These are phyloP conservation scores for Medicago arabica DNA, from an alignment of 306 rosid species.

Conservation along the genomic window DNA sequence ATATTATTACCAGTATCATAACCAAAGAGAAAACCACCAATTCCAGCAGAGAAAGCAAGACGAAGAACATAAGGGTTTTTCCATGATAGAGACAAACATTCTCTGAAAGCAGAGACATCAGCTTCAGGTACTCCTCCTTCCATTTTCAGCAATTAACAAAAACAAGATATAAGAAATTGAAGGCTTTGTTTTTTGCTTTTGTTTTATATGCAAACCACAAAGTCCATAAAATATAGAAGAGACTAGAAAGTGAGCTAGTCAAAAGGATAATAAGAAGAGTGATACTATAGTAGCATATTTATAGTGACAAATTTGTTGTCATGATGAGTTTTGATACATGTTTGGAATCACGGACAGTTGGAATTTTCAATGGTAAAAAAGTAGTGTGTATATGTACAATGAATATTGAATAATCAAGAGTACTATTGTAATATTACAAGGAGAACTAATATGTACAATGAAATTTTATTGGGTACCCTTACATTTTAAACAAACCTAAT, in stretches of 20 bases:
- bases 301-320: constrained; percentile 25
- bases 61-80: constrained; percentile 58
- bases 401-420: background rate
- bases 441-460: too few relatives aligned
- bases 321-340: constrained; percentile 24
- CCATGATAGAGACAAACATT: constrained; percentile 50
- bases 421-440: background rate
- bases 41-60: constrained; percentile 61
- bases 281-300: constrained; percentile 40
- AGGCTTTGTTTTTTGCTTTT: background rate
- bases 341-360: constrained; percentile 19
- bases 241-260: background rate
- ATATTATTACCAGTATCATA: constrained; percentile 50
- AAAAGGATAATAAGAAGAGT: constrained; percentile 25
- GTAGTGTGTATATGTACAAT: background rate
- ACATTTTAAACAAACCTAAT: too few relatives aligned
- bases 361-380: constrained; percentile 11
- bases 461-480: too few relatives aligned
- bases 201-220: background rate
- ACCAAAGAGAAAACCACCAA: constrained; percentile 61
- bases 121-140: constrained; percentile 57
- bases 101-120: constrained; percentile 56
- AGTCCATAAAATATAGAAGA: constrained; percentile 2
- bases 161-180: background rate
- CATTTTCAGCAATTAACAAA: constrained; percentile 25